Evolutionary conservation across 1,284 basidiomycete genomes (phyloP).

Genomic region (Apiotrichum gracile): DNA sequence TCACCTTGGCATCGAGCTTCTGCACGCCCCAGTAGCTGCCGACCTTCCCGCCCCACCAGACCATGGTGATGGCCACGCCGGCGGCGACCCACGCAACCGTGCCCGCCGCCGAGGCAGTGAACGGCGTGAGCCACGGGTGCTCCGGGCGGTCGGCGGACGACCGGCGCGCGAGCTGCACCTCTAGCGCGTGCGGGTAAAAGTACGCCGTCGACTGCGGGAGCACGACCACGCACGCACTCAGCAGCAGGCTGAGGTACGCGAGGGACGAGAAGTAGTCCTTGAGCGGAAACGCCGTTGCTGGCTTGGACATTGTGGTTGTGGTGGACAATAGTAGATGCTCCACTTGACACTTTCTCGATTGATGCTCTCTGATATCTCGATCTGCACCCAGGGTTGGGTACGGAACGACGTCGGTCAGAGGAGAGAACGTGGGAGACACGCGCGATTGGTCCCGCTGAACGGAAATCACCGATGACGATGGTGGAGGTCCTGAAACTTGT

Average conservation of each 20-base stretch:
- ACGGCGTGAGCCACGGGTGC: constrained; percentile 58
- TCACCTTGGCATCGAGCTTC: constrained; percentile 29
- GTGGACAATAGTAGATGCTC: neutral
- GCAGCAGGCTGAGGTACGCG: constrained; percentile 63
- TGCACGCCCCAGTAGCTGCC: constrained; percentile 50
- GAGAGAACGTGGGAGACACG: too few relatives aligned
- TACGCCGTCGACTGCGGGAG: constrained; percentile 58
- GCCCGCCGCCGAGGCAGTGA: constrained; percentile 59
- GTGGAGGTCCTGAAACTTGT: too few relatives aligned
- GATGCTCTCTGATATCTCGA: too few relatives aligned
- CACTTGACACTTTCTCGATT: neutral
- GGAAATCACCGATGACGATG: too few relatives aligned
- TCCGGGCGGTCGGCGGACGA: constrained; percentile 56
- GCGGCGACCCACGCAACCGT: constrained; percentile 60
- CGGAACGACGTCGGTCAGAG: too few relatives aligned
- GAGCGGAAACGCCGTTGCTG: constrained; percentile 29
- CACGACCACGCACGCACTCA: constrained; percentile 60
- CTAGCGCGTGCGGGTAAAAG: constrained; percentile 24
- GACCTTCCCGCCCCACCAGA: constrained; percentile 69
- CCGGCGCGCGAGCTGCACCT: constrained; percentile 18
- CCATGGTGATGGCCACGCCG: constrained; percentile 58
- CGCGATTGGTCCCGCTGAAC: too few relatives aligned
- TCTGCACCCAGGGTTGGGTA: too few relatives aligned
- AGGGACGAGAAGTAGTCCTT: constrained; percentile 64
- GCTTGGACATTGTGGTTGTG: neutral